A percentile compares a stretch with the other conserved stretches of the same genome.
These are phyloP conservation scores for Alternaria sp. DNA, from an alignment of 2,329 filamentous ascomycete genomes.

Conservation along the genomic window DNA sequence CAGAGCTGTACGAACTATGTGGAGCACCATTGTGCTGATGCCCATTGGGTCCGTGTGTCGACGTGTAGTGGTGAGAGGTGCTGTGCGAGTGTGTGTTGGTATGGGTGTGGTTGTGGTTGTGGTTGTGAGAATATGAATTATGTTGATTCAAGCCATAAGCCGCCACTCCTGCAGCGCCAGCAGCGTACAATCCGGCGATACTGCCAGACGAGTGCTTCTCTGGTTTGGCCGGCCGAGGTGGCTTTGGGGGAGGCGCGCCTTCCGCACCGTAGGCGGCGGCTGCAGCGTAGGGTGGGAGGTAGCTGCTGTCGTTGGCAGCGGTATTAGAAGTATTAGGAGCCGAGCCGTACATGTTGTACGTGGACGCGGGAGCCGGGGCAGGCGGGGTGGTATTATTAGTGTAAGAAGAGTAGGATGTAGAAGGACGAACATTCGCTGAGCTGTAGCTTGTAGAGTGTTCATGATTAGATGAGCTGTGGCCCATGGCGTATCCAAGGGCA, in stretches of 20 bases:
- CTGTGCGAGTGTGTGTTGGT: constrained; percentile 30
- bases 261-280: constrained; percentile 21
- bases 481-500: constrained; percentile 54
- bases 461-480: constrained; percentile 43
- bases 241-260: constrained; percentile 42
- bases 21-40: constrained; percentile 29
- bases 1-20: constrained; percentile 37
- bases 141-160: constrained; percentile 58
- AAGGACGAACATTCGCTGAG: constrained; percentile 35
- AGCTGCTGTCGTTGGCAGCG: constrained; percentile 43
- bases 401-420: constrained; percentile 37
- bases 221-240: constrained; percentile 49
- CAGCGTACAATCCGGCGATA: constrained; percentile 56
- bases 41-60: constrained; percentile 41
- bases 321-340: constrained; percentile 35
- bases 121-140: constrained; percentile 33
- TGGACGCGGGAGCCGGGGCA: constrained; percentile 18
- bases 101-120: constrained; percentile 40
- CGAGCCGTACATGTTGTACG: constrained; percentile 40
- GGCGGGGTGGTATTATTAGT: constrained; percentile 30
- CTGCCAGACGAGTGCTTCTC: constrained; percentile 56
- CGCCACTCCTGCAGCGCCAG: constrained; percentile 57
- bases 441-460: constrained; percentile 38
- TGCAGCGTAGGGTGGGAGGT: constrained; percentile 45
- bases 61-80: constrained; percentile 34